Evolutionary conservation across 2,329 filamentous ascomycete genomes (phyloP).

Genomic region (Sphaerulina vaccinii): DNA sequence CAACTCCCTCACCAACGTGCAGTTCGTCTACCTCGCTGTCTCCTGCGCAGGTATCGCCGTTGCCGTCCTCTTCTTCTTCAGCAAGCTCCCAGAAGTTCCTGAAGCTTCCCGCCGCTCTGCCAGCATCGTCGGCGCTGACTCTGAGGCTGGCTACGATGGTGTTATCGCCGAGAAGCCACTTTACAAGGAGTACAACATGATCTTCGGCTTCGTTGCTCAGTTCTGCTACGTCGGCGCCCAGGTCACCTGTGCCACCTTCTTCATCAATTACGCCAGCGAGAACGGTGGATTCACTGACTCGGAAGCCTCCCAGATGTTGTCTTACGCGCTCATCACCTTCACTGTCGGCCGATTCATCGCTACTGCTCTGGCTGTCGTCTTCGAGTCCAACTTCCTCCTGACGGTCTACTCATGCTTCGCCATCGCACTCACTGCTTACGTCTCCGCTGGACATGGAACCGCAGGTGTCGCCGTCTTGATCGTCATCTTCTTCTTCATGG

Average conservation of each 20-base stretch:
- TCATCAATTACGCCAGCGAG: conserved; percentile 44
- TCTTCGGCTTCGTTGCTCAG: conserved; percentile 40
- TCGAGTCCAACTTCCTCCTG: conserved; percentile 41
- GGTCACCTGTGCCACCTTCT: conserved; percentile 40
- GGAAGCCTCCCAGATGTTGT: conserved; percentile 40
- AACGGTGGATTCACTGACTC: conserved; percentile 33
- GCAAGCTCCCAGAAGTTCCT: conserved; percentile 40
- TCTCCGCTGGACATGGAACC: conserved; percentile 35
- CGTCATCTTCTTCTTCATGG: conserved; percentile 41
- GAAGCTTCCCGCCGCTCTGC: conserved; percentile 28
- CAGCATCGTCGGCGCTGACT: conserved; percentile 31
- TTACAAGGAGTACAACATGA: conserved; percentile 44
- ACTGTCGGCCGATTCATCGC: conserved; percentile 43
- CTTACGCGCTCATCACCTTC: conserved; percentile 42
- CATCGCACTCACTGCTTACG: conserved; percentile 38
- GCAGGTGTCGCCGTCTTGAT: conserved; percentile 39
- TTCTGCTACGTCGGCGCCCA: conserved; percentile 43
- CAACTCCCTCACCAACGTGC: conserved; percentile 39
- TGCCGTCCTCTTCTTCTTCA: conserved; percentile 39
- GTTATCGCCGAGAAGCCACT: conserved; percentile 36
- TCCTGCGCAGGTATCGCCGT: conserved; percentile 39
- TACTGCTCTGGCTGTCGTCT: conserved; percentile 36
- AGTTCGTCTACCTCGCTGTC: conserved; percentile 43
- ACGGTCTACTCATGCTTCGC: conserved; percentile 36
- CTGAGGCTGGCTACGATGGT: conserved; percentile 35